These are phyloP conservation scores for Aurinia saxatilis DNA, from an alignment of 345 rosid species.

Conservation along the genomic window DNA sequence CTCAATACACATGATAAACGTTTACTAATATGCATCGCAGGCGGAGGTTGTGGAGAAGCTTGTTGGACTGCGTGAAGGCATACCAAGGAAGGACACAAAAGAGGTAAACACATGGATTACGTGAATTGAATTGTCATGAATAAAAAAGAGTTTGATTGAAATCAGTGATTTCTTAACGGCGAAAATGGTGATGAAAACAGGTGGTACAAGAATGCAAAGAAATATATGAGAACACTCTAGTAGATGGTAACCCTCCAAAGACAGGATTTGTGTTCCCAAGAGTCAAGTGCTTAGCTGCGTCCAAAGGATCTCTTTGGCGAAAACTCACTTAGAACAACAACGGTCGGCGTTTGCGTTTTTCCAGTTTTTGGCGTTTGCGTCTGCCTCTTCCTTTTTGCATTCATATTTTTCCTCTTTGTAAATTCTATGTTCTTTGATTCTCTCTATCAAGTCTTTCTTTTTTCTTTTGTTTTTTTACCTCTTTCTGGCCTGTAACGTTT, in stretches of 20 bases:
- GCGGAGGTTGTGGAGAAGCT: slow-evolving; percentile 98
- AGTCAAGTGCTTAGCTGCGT: slow-evolving; percentile 68
- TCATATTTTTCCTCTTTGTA: slow-evolving; percentile 14
- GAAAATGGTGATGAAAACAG: slow-evolving; percentile 34
- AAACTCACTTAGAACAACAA: slow-evolving; percentile 35
- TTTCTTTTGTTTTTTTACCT: not conserved
- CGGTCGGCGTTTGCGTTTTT: slow-evolving; percentile 8
- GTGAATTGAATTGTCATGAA: not conserved
- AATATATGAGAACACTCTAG: slow-evolving; percentile 77
- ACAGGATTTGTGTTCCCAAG: slow-evolving; percentile 79
- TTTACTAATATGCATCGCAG: slow-evolving; percentile 35
- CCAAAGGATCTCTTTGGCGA: slow-evolving; percentile 73
- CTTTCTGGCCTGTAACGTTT: not conserved
- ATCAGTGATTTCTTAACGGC: not conserved
- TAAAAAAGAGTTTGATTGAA: not conserved
- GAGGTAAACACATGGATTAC: slow-evolving; percentile 47
- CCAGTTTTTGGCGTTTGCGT: slow-evolving; percentile 11
- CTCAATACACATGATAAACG: not conserved
- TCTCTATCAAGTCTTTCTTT: not conserved
- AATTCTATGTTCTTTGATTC: slow-evolving; percentile 13
- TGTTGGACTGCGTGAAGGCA: slow-evolving; percentile 90
- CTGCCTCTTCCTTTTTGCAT: slow-evolving; percentile 4
- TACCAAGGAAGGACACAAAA: slow-evolving; percentile 93
- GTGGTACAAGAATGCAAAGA: slow-evolving; percentile 98
- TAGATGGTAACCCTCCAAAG: slow-evolving; percentile 80